Conservation (phyloP, 768 basidiomycete species). For the Boletus pseudopeckii region DNA sequence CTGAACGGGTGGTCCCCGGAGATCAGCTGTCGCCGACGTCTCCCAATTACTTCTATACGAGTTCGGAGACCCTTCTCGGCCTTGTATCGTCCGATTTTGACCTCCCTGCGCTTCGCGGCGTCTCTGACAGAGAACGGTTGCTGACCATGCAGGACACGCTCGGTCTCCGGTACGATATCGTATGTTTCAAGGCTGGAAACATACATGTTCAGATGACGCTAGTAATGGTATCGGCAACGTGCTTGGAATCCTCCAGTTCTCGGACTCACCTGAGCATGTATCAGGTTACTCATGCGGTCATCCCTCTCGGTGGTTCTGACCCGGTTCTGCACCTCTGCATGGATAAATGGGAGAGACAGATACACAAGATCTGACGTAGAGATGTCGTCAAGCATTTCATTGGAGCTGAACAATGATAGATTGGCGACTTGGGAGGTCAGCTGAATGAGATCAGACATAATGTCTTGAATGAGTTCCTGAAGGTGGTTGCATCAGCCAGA, state of each 20-base stretch:
- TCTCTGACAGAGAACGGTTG: constrained; percentile 52
- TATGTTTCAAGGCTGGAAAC: constrained; percentile 57
- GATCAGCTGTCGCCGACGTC: constrained; percentile 45
- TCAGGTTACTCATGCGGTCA: constrained; percentile 55
- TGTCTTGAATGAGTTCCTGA: constrained; percentile 58
- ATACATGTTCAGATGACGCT: constrained; percentile 52
- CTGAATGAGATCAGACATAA: constrained; percentile 53
- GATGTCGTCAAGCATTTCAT: constrained; percentile 81
- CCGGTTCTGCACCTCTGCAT: constrained; percentile 63
- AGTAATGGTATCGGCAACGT: constrained; percentile 6
- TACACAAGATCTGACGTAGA: constrained; percentile 73
- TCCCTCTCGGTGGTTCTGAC: constrained; percentile 51
- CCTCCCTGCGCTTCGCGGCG: constrained; percentile 68
- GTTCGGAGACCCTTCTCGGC: constrained; percentile 76
- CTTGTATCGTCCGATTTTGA: constrained; percentile 89
- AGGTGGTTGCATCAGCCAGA: constrained; percentile 8
- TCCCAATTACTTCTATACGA: constrained; percentile 61
- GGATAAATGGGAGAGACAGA: constrained; percentile 66
- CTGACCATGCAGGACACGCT: constrained; percentile 53
- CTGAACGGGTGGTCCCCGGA: constrained; percentile 35
- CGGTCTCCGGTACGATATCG: constrained; percentile 58
- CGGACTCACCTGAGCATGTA: constrained; percentile 53
- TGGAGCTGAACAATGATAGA: constrained; percentile 76
- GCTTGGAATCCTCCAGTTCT: constrained; percentile 2
- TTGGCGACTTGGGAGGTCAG: constrained; percentile 52